Percentiles rank a stretch among this genome's conserved stretches.
Conservation (phyloP, 2,329 filamentous ascomycete species). For the Coniochaeta ligniaria region DNA sequence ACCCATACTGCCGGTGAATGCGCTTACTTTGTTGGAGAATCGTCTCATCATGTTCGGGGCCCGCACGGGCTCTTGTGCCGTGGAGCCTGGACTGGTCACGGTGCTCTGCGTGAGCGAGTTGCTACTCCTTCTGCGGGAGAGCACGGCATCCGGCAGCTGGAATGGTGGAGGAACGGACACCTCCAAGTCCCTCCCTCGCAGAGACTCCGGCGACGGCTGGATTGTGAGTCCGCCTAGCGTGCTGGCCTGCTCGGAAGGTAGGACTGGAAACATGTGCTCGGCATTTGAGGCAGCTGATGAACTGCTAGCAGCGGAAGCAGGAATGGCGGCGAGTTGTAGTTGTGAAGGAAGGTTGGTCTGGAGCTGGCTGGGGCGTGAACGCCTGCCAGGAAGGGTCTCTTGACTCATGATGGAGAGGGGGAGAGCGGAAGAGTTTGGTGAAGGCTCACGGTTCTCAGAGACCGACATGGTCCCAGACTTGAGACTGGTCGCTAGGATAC, state of each 20-base stretch:
- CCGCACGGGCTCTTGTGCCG: slow-evolving; percentile 38
- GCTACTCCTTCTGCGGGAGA: slow-evolving; percentile 49
- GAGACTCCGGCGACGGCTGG: slow-evolving; percentile 59
- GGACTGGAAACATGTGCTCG: slow-evolving; percentile 47
- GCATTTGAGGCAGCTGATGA: slow-evolving; percentile 50
- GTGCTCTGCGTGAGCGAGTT: slow-evolving; percentile 15
- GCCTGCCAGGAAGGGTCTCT: not conserved
- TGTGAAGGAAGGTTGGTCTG: slow-evolving; percentile 36
- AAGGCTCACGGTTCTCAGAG: slow-evolving; percentile 7
- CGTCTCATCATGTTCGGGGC: slow-evolving; percentile 59
- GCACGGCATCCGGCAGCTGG: slow-evolving; percentile 66
- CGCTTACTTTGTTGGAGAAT: slow-evolving; percentile 72
- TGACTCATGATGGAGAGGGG: not conserved
- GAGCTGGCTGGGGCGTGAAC: slow-evolving; percentile 34
- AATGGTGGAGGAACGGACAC: slow-evolving; percentile 47
- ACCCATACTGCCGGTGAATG: slow-evolving; percentile 42
- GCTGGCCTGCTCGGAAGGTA: slow-evolving; percentile 45
- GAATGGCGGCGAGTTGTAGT: slow-evolving; percentile 30
- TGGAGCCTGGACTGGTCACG: slow-evolving; percentile 42
- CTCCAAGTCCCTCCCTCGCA: slow-evolving; percentile 45
- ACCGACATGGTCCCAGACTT: not conserved
- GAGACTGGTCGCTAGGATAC: not conserved
- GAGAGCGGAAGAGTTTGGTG: slow-evolving; percentile 25
- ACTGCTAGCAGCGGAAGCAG: slow-evolving; percentile 46
- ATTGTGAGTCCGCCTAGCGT: slow-evolving; percentile 55